phyloP scores from a whole-genome alignment of 768 basidiomycete genomes.

The Russula virescens region DNA sequence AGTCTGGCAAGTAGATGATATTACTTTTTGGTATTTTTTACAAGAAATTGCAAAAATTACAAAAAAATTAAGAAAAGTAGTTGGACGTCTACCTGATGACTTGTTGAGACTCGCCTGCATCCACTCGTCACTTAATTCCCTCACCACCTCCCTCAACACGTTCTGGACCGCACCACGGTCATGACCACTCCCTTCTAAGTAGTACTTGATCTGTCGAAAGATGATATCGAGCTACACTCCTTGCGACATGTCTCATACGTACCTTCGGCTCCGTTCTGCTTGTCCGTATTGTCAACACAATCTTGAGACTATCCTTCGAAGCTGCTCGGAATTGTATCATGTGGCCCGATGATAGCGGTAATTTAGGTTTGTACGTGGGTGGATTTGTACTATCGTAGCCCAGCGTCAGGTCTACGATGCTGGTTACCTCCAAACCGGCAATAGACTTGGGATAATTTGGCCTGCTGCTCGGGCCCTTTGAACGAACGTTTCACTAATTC shows the following conservation, averaged over 20 bases:
- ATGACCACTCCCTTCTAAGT: slow-evolving; percentile 72
- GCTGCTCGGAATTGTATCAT: slow-evolving; percentile 78
- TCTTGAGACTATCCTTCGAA: slow-evolving; percentile 37
- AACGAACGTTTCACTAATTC: slow-evolving; percentile 5
- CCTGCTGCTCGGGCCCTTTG: slow-evolving; percentile 23
- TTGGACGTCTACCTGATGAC: too few species aligned
- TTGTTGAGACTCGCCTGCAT: slow-evolving; percentile 54
- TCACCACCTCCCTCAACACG: slow-evolving; percentile 50
- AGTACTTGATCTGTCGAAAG: slow-evolving; percentile 67
- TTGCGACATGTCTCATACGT: background rate
- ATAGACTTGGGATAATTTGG: slow-evolving; percentile 56
- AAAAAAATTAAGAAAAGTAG: too few species aligned
- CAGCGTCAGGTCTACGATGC: slow-evolving; percentile 68
- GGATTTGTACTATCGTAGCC: slow-evolving; percentile 74
- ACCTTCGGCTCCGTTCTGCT: slow-evolving; percentile 92
- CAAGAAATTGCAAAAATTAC: too few species aligned
- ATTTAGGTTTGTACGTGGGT: slow-evolving; percentile 52
- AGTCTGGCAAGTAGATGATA: too few species aligned
- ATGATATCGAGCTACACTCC: background rate
- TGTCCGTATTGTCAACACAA: slow-evolving; percentile 71
- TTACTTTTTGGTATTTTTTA: too few species aligned
- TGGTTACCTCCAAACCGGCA: slow-evolving; percentile 52
- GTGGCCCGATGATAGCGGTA: slow-evolving; percentile 72
- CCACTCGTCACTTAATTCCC: slow-evolving; percentile 61
- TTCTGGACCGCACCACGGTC: slow-evolving; percentile 42